These are phyloP conservation scores for Oxytropis ochrocephala DNA, from an alignment of 306 rosid species.

Conservation along the genomic window DNA sequence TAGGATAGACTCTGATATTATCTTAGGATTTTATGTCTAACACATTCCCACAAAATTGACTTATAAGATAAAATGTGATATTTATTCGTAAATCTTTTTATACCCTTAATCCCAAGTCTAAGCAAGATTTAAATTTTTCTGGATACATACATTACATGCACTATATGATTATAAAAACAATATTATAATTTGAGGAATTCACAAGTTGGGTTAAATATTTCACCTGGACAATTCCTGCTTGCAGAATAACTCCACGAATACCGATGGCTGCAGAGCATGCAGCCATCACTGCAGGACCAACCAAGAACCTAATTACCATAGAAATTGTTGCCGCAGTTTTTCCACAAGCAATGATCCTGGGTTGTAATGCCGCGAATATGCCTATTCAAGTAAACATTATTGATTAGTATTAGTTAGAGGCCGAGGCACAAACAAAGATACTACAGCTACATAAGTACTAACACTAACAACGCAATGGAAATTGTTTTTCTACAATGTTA, in stretches of 20 bases:
- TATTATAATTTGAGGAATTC: not conserved
- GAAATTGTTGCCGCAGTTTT: slow-evolving; percentile 12
- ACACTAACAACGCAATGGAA: no score
- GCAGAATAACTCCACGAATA: slow-evolving; percentile 22
- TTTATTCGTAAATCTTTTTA: no score
- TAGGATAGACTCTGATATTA: no score
- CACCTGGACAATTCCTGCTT: slow-evolving; percentile 25
- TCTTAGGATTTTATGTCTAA: no score
- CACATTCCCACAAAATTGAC: no score
- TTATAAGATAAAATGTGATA: no score
- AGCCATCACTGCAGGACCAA: slow-evolving; percentile 13
- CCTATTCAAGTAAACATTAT: not conserved
- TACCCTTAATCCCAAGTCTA: no score
- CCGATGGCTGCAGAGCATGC: slow-evolving; percentile 15
- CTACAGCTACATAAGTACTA: not conserved
- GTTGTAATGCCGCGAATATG: slow-evolving; percentile 29
- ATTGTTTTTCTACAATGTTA: no score
- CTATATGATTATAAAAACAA: not conserved
- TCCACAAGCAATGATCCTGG: slow-evolving; percentile 27
- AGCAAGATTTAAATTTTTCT: no score
- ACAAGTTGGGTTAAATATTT: not conserved
- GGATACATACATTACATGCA: no score
- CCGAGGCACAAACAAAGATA: no score
- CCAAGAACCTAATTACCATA: slow-evolving; percentile 20
- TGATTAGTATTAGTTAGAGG: not conserved